Percentiles rank a stretch among this genome's conserved stretches.
These are phyloP conservation scores for Mayamaea pseudoterrestris DNA, from an alignment of 108 stramenopile species.

Conservation along the genomic window DNA sequence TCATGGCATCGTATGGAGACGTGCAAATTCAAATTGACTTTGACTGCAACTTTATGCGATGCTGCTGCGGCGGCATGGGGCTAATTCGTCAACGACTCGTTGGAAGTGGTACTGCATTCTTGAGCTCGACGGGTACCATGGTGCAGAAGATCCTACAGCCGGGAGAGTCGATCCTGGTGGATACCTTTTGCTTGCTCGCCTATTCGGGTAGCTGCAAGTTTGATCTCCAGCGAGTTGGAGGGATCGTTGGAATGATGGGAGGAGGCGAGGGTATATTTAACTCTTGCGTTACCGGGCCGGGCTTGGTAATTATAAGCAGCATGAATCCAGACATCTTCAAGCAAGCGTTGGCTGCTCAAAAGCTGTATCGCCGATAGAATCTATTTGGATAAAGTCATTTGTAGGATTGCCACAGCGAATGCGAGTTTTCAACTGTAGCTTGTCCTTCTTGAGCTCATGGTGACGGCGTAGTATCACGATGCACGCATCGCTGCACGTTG, in stretches of 20 bases:
- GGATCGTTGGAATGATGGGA: slow-evolving; percentile 70
- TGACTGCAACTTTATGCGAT: slow-evolving; percentile 32
- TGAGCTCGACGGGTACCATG: slow-evolving; percentile 61
- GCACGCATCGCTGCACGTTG: too few relatives aligned
- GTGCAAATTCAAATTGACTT: slow-evolving; percentile 20
- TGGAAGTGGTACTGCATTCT: slow-evolving; percentile 53
- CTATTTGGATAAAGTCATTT: too few relatives aligned
- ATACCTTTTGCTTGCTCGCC: slow-evolving; percentile 58
- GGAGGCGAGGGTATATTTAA: slow-evolving; percentile 85
- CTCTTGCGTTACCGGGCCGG: slow-evolving; percentile 72
- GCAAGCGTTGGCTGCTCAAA: slow-evolving; percentile 23
- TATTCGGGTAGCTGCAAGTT: slow-evolving; percentile 51
- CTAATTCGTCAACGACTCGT: slow-evolving; percentile 31
- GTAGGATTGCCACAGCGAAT: too few relatives aligned
- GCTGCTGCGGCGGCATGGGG: slow-evolving; percentile 46
- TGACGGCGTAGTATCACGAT: too few relatives aligned
- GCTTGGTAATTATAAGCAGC: slow-evolving; percentile 60
- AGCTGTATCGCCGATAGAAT: slow-evolving; percentile 32
- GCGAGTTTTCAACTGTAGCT: too few relatives aligned
- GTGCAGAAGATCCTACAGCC: slow-evolving; percentile 42
- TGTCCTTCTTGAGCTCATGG: too few relatives aligned
- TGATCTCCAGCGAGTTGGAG: slow-evolving; percentile 47
- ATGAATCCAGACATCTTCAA: slow-evolving; percentile 27
- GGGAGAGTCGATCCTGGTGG: slow-evolving; percentile 64
- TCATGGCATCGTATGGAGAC: slow-evolving; percentile 38